Base-by-base conservation (phyloP, 441 rosid species). In the Erodium chrysanthum region DNA sequence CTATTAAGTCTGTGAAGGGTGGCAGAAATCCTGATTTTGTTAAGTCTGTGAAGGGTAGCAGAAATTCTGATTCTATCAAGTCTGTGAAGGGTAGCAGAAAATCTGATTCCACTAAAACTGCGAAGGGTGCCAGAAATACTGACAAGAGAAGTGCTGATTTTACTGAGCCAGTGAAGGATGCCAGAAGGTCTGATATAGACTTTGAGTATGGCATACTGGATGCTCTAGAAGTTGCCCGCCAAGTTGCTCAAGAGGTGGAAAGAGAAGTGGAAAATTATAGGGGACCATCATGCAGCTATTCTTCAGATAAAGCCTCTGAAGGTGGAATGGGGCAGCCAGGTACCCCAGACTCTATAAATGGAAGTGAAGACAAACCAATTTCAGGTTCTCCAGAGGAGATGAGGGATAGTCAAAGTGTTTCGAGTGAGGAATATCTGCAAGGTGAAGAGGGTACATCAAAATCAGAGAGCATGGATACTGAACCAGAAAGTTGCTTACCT, bases 191-290 rank as follows among this genome's bases (percentile, higher is more conserved):
- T 7, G 37, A 33, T 33, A 33, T 33, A 3, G 86, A 81, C 40
- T 73, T 76, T 44, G 99, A 92, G 20, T 87, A 85, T 76, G 96
- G 92, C 64, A 77, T 89, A 17, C 80, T 84, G 75, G 99, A 91
- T 85, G 94, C 99, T 69, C 76, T 94, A 64, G 94, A 87, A 78
- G 88, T 89, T 25, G 97, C 99, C 75, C 85, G 94, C 64, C 86
- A 85, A 74, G 92, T 94, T 62, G 99, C 99, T 65, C 92, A 84
- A 76, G 96, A 89, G 81, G 97, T 91, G 60, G 96, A 88, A 73
- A 86, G 89, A 80, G 96, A 91, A 74, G 94, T 89, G 35, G 74
- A 76, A 48, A 85, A 88, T 70, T 82, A 78, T 20, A 82, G 78
- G 76, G 95, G 85, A 66, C 91, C 67, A 71, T 84, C 86, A 10